Conservation (phyloP, 2,329 filamentous ascomycete species). For the Torrubiellomyces zombiae region DNA sequence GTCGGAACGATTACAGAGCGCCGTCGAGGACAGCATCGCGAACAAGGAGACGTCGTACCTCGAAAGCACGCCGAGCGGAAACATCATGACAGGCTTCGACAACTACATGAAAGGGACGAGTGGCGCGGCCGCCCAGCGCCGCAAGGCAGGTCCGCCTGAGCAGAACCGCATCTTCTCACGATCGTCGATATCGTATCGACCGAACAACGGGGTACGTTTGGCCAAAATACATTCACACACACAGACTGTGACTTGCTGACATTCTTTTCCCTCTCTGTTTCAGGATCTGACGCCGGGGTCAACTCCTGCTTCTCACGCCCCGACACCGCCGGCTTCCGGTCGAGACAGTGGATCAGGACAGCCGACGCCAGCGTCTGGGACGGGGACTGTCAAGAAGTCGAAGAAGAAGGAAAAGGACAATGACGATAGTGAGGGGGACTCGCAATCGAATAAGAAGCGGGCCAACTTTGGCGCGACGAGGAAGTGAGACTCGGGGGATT, state of each 20-base stretch:
- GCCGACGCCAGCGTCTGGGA: conserved; percentile 37
- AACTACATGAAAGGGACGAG: conserved; percentile 86
- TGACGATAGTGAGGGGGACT: conserved; percentile 44
- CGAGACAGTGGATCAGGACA: conserved; percentile 32
- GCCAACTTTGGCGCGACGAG: conserved; percentile 40
- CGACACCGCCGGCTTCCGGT: conserved; percentile 40
- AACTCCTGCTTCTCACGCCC: conserved; percentile 27
- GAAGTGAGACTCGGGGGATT: conserved; percentile 18
- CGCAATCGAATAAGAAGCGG: conserved; percentile 33
- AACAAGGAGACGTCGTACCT: conserved; percentile 77
- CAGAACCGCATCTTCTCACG: conserved; percentile 58
- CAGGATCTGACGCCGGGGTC: conserved; percentile 29
- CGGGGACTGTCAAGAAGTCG: conserved; percentile 31
- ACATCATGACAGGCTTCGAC: conserved; percentile 96
- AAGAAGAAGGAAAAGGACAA: conserved; percentile 30
- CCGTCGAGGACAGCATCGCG: conserved; percentile 63
- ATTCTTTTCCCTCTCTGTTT: too few relatives aligned
- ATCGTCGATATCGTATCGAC: conserved; percentile 45
- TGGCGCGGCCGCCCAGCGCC: conserved; percentile 44
- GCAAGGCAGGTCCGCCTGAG: conserved; percentile 48
- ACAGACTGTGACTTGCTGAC: not conserved
- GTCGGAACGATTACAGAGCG: conserved; percentile 21
- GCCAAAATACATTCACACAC: not conserved
- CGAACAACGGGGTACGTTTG: conserved; percentile 18
- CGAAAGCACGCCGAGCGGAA: conserved; percentile 75